A percentile compares a stretch with the other conserved stretches of the same genome.
phyloP scores from a whole-genome alignment of 768 basidiomycete species.

The Tephrocybe sp. region DNA sequence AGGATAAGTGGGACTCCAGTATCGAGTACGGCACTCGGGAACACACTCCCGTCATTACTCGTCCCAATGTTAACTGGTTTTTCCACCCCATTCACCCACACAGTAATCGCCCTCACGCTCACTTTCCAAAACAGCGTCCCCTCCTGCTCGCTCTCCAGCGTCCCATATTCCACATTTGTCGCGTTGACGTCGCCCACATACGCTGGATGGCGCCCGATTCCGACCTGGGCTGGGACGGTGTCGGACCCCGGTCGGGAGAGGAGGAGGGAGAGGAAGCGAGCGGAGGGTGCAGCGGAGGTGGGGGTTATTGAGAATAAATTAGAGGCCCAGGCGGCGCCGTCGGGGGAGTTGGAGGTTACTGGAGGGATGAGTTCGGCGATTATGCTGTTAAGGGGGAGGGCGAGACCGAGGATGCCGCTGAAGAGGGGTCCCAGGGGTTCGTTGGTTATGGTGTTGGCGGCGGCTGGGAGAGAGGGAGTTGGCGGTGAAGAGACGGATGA shows the following conservation, averaged over 20 bases:
- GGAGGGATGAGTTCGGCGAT: conserved; percentile 56
- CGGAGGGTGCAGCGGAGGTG: conserved; percentile 45
- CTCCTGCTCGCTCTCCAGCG: conserved; percentile 36
- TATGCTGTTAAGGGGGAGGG: conserved; percentile 70
- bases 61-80: conserved; percentile 40
- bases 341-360: conserved; percentile 45
- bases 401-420: conserved; percentile 72
- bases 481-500: not conserved
- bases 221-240: conserved; percentile 57
- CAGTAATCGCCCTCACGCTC: conserved; percentile 54
- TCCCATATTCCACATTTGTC: conserved; percentile 47
- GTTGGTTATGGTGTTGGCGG: conserved; percentile 49
- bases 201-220: conserved; percentile 68
- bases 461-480: conserved; percentile 40
- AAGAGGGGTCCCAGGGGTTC: conserved; percentile 63
- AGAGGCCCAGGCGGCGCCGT: conserved; percentile 67
- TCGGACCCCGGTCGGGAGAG: conserved; percentile 68
- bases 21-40: conserved; percentile 71
- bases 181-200: conserved; percentile 42
- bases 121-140: conserved; percentile 68
- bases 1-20: conserved; percentile 70
- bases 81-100: conserved; percentile 50
- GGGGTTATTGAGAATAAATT: conserved; percentile 75
- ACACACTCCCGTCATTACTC: conserved; percentile 38
- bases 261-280: conserved; percentile 66